Conservation (phyloP, 148 eudicot genomes). For the Rhododendron simsii region DNA sequence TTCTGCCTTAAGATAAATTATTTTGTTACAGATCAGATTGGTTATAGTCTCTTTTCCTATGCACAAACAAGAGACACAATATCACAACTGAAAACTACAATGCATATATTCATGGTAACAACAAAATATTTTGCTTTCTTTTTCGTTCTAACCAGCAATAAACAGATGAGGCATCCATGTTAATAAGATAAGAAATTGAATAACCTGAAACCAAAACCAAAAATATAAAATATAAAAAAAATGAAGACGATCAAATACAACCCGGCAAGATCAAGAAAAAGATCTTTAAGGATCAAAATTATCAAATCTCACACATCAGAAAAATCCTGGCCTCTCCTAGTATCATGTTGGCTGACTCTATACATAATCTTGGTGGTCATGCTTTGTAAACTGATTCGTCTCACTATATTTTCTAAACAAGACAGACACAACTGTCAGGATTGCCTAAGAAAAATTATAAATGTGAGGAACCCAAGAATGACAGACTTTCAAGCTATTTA, state of each 20-base stretch:
- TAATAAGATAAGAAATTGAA: neutral
- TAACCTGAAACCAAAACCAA: neutral
- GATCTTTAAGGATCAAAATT: too few species aligned
- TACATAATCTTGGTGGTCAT: neutral
- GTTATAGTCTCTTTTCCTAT: neutral
- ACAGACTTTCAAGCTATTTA: neutral
- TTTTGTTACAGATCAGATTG: neutral
- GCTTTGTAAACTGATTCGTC: neutral
- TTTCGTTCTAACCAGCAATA: neutral
- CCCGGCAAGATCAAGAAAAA: neutral
- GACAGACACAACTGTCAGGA: neutral
- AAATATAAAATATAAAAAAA: neutral
- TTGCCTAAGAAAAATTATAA: neutral
- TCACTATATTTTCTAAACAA: neutral
- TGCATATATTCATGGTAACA: neutral
- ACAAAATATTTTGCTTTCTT: neutral
- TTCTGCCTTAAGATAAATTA: neutral
- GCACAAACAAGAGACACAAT: neutral
- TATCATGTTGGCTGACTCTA: too few species aligned
- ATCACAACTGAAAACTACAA: neutral
- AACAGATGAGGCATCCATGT: neutral
- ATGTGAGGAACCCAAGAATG: neutral
- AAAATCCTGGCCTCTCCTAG: too few species aligned
- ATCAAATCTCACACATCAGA: too few species aligned
- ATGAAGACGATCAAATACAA: neutral